phyloP scores from a whole-genome alignment of 345 rosid genomes.

The Hibiscus mutabilis region DNA sequence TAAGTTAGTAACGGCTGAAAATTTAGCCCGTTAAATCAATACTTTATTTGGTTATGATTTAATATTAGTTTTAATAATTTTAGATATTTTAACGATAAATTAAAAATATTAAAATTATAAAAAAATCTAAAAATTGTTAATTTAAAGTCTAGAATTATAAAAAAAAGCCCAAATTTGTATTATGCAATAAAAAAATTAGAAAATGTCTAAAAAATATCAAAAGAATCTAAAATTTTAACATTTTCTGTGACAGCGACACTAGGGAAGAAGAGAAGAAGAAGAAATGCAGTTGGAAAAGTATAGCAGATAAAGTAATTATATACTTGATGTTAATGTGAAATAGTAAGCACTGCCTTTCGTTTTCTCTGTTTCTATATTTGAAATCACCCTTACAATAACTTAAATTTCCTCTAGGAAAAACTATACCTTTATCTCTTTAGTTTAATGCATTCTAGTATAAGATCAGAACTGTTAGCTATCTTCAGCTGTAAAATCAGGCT shows the following conservation, averaged over 20 bases:
- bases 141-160: not conserved
- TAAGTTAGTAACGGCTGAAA: too few species aligned
- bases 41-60: too few species aligned
- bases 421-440: not conserved
- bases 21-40: too few species aligned
- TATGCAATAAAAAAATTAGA: too few species aligned
- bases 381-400: not conserved
- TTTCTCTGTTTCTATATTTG: not conserved
- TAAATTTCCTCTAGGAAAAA: not conserved
- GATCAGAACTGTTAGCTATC: not conserved
- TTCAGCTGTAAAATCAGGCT: constrained; percentile 50
- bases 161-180: too few species aligned
- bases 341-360: too few species aligned
- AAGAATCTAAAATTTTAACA: not conserved
- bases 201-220: not conserved
- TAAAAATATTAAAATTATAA: too few species aligned
- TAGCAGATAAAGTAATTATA: too few species aligned
- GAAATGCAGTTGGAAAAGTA: not conserved
- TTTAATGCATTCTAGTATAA: not conserved
- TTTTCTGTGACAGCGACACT: not conserved
- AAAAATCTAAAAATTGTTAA: too few species aligned
- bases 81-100: too few species aligned
- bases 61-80: too few species aligned
- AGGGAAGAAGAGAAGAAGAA: not conserved
- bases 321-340: not conserved